These are phyloP conservation scores for Scedosporium apiospermum DNA, from an alignment of 2,329 filamentous ascomycete genomes.

Conservation along the genomic window DNA sequence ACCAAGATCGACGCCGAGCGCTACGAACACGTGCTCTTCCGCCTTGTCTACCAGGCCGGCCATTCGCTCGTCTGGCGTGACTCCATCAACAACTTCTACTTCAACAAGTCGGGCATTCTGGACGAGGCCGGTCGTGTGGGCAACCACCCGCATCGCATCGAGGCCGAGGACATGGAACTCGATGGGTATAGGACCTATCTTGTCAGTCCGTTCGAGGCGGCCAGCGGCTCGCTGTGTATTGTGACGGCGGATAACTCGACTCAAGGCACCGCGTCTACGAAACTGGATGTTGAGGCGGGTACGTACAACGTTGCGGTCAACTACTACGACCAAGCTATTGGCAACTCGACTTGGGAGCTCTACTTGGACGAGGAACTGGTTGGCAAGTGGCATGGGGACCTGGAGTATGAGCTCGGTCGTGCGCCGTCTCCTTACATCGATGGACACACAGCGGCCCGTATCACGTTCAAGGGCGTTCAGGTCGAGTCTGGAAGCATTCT, in stretches of 20 bases:
- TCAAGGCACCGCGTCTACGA: slow-evolving; percentile 35
- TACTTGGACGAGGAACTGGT: slow-evolving; percentile 42
- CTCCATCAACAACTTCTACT: slow-evolving; percentile 54
- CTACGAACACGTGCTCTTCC: slow-evolving; percentile 47
- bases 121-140: slow-evolving; percentile 48
- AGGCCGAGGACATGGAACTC: slow-evolving; percentile 57
- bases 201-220: slow-evolving; percentile 50
- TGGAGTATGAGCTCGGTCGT: slow-evolving; percentile 50
- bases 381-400: slow-evolving; percentile 49
- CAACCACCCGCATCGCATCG: slow-evolving; percentile 55
- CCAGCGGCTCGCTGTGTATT: slow-evolving; percentile 44
- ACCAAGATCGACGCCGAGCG: slow-evolving; percentile 50
- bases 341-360: slow-evolving; percentile 44
- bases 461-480: slow-evolving; percentile 44
- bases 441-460: slow-evolving; percentile 53
- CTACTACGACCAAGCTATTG: slow-evolving; percentile 55
- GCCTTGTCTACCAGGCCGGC: slow-evolving; percentile 56
- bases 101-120: slow-evolving; percentile 48
- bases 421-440: slow-evolving; percentile 50
- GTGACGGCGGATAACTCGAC: slow-evolving; percentile 39
- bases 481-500: slow-evolving; percentile 41
- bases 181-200: slow-evolving; percentile 43
- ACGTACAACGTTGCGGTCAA: slow-evolving; percentile 56
- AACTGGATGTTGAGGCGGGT: slow-evolving; percentile 37
- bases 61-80: slow-evolving; percentile 65